Evolutionary conservation across 441 rosid genomes (phyloP).

Genomic region (Flueggea neowawraea): DNA sequence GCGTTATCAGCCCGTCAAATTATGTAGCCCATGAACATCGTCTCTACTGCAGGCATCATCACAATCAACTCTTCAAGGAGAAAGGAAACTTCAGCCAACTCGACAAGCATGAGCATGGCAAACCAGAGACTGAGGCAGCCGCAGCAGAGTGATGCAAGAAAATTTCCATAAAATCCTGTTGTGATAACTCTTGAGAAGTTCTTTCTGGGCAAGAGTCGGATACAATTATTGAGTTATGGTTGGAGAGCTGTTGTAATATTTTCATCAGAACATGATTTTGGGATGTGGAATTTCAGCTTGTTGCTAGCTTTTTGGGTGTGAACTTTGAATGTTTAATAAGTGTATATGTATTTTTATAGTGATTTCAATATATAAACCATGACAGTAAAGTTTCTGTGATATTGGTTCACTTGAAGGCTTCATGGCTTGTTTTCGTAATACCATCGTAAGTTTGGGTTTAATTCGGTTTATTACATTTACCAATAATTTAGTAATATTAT

Average conservation of each 20-base stretch:
- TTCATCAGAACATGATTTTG: slow-evolving; percentile 5
- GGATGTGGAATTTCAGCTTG: slow-evolving; percentile 14
- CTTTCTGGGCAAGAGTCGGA: slow-evolving; percentile 7
- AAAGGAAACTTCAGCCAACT: slow-evolving; percentile 83
- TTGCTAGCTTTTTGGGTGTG: slow-evolving; percentile 20
- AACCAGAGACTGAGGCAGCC: slow-evolving; percentile 26
- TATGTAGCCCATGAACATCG: slow-evolving; percentile 66
- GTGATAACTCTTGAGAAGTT: slow-evolving; percentile 5
- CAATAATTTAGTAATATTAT: too few species aligned
- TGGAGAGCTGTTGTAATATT: slow-evolving; percentile 11
- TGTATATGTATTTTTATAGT: slow-evolving; percentile 17
- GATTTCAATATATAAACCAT: slow-evolving; percentile 17
- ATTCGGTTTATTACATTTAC: too few species aligned
- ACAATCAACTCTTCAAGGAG: slow-evolving; percentile 66
- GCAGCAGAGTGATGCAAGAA: slow-evolving; percentile 22
- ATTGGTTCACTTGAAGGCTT: slow-evolving; percentile 10
- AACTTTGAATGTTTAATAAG: slow-evolving; percentile 15
- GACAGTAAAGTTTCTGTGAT: slow-evolving; percentile 9
- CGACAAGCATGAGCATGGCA: slow-evolving; percentile 35
- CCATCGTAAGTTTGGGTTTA: too few species aligned
- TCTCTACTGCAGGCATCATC: slow-evolving; percentile 72
- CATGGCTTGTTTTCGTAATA: neutral
- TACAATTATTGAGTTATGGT: slow-evolving; percentile 20
- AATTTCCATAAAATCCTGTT: neutral
- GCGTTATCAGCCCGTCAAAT: slow-evolving; percentile 63